Evolutionary conservation across 2,329 filamentous ascomycete species (phyloP), one percentile per base, ranked within the genome.

Genomic region (Trichoderma gracile): DNA sequence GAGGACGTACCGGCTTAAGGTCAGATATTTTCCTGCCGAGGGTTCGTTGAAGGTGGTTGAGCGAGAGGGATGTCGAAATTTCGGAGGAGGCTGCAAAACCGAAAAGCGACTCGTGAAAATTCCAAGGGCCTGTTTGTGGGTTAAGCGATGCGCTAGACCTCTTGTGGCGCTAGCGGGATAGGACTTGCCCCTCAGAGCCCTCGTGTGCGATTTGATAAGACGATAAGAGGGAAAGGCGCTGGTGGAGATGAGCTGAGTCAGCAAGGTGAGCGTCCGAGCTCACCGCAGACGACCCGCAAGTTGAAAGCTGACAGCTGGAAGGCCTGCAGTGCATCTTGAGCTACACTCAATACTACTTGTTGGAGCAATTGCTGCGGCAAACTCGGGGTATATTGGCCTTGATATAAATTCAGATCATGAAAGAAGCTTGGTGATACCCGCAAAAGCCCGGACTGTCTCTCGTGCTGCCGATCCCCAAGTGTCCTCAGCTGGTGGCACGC

Each of bases 1-100:
- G 65, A 55, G 60, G 54, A 78, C 76, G 67, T 72, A 78, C 76
- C 76, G 75, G 74, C 70, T 76, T 74, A 67, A 71, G 71, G 70
- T 72, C 70, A 70, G 68, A 71, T 49, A 69, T 65, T 71, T 59
- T 75, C 73, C 75, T 77, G 74, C 71, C 69, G 71, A 68, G 68
- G 69, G 76, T 78, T 78, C 77, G 75, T 77, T 72, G 71, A 69
- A 70, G 66, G 70, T 45, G 65, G 63, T 60, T 61, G 65, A 60
- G 50, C 67, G 66, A 67, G 71, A 70, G 68, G 33, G 69, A 71
- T 70, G 69, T 75, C 71, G 67, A 73, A 74, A 74, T 54, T 62
- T 62, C 58, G 61, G 69, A 70, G 66, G 68, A 65, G 57, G 52
- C 61, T 64, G 61, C 61, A 69, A 71, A 67, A 67, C 47, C 58